Conservation (phyloP, 768 basidiomycete genomes). For the Lyophyllum atratum region DNA sequence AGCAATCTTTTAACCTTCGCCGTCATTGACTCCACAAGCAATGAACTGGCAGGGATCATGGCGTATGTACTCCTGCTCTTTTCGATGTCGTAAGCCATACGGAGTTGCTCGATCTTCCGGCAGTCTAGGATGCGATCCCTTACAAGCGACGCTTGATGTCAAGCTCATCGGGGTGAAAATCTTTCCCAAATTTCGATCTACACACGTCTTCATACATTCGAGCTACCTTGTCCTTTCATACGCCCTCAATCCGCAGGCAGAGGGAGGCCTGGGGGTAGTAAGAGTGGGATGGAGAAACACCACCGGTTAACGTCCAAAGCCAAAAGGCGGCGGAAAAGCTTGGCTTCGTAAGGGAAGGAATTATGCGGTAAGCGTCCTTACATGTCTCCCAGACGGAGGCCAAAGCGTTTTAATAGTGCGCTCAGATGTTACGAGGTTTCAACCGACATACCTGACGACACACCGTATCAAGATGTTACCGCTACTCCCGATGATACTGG, state of each 20-base stretch:
- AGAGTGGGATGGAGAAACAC: constrained; percentile 21
- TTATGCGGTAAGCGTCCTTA: constrained; percentile 15
- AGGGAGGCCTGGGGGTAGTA: constrained; percentile 18
- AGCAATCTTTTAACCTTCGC: constrained; percentile 21
- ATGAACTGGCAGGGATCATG: constrained; percentile 17
- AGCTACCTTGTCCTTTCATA: constrained; percentile 19
- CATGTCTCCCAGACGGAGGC: not conserved
- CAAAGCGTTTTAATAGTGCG: not conserved
- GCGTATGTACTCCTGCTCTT: constrained; percentile 4
- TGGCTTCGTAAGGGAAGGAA: constrained; percentile 16
- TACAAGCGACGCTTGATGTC: constrained; percentile 19
- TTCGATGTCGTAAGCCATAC: not conserved
- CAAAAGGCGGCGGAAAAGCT: constrained; percentile 21
- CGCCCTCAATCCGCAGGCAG: constrained; percentile 12
- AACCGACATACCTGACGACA: constrained; percentile 6
- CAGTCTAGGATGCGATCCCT: constrained; percentile 22
- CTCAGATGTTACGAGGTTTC: constrained; percentile 23
- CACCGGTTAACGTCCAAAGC: constrained; percentile 17
- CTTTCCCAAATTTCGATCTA: constrained; percentile 19
- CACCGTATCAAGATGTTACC: constrained; percentile 12
- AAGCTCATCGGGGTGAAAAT: constrained; percentile 22
- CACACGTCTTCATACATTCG: constrained; percentile 18
- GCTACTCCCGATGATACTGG: constrained; percentile 16
- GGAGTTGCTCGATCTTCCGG: not conserved
- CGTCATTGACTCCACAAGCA: constrained; percentile 15